A percentile compares a stretch with the other conserved stretches of the same genome.
phyloP scores from a whole-genome alignment of 1,284 basidiomycete species.

The Cryptococcus deneoformans region DNA sequence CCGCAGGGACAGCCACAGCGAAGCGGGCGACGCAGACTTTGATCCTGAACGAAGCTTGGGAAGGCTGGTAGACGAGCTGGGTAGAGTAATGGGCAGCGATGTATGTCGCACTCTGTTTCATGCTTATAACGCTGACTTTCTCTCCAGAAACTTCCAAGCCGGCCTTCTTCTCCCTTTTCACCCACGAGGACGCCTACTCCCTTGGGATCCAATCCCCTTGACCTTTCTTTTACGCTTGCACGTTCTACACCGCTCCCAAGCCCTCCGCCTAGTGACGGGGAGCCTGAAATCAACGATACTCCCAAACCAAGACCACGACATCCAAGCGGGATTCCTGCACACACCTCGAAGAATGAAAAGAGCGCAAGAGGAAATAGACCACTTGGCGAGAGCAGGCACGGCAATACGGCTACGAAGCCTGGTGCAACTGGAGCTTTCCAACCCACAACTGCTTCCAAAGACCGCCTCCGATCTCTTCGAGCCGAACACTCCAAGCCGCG shows the following conservation, averaged over 20 bases:
- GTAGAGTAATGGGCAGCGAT: conserved; percentile 28
- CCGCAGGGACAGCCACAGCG: conserved; percentile 43
- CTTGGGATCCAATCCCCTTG: conserved; percentile 39
- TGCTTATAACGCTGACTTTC: no score
- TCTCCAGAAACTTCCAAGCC: conserved; percentile 15
- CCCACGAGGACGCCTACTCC: conserved; percentile 3
- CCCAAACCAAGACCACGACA: conserved; percentile 20
- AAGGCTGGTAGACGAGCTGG: conserved; percentile 51
- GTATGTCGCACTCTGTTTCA: no score
- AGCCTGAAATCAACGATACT: conserved; percentile 19
- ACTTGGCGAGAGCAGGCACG: background rate
- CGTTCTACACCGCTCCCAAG: conserved; percentile 33
- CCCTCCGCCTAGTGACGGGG: conserved; percentile 20
- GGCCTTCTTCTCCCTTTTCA: conserved; percentile 15
- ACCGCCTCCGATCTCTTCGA: background rate
- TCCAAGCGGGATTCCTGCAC: background rate
- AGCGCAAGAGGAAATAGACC: no score
- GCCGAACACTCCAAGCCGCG: background rate
- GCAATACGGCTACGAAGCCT: background rate
- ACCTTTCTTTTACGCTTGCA: conserved; percentile 44
- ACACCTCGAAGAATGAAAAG: no score
- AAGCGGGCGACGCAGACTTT: conserved; percentile 60
- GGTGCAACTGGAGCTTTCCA: background rate
- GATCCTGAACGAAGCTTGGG: conserved; percentile 79
- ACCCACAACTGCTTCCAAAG: background rate